Percentiles rank a stretch among this genome's conserved stretches.
These are phyloP conservation scores for Colletotrichum shisoi DNA, from an alignment of 2,329 filamentous ascomycete genomes.

Conservation along the genomic window DNA sequence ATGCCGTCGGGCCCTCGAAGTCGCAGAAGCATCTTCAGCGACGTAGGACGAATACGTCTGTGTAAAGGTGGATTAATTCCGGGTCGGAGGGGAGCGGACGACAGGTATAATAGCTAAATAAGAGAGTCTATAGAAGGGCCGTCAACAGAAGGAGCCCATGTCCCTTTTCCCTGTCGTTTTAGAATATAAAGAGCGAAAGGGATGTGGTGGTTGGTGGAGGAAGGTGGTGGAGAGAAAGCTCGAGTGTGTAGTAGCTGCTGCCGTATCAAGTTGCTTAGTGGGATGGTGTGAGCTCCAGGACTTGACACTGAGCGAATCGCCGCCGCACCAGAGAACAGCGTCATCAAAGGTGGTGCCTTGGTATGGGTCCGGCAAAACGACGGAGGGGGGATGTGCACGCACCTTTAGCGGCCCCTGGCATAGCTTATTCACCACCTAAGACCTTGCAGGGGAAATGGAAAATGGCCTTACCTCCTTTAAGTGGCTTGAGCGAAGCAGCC, in stretches of 20 bases:
- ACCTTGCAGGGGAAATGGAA: conserved; percentile 13
- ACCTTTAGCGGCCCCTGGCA: conserved; percentile 27
- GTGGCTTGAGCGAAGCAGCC: conserved; percentile 27
- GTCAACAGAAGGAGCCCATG: conserved; percentile 16
- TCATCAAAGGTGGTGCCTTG: conserved; percentile 41
- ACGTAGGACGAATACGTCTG: background rate
- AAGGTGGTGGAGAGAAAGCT: conserved; percentile 23
- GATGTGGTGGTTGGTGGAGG: conserved; percentile 18
- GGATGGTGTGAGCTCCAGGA: conserved; percentile 27
- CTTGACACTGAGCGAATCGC: conserved; percentile 26
- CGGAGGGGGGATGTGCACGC: conserved; percentile 24
- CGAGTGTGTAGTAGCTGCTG: conserved; percentile 17
- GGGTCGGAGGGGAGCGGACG: background rate
- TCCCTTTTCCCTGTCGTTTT: conserved; percentile 6
- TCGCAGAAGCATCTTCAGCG: conserved; percentile 75
- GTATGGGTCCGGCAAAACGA: conserved; percentile 38
- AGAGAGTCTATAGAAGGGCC: conserved; percentile 8
- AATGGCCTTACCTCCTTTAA: conserved; percentile 3
- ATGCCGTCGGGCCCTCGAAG: conserved; percentile 93
- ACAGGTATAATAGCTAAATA: conserved; percentile 18
- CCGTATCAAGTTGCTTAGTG: conserved; percentile 21
- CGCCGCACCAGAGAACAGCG: conserved; percentile 26
- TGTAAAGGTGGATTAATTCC: background rate
- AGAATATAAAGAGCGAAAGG: background rate
- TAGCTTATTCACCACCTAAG: conserved; percentile 37